Evolutionary conservation across 106 monocot species (phyloP).

Genomic region (Dendrobium catenatum): DNA sequence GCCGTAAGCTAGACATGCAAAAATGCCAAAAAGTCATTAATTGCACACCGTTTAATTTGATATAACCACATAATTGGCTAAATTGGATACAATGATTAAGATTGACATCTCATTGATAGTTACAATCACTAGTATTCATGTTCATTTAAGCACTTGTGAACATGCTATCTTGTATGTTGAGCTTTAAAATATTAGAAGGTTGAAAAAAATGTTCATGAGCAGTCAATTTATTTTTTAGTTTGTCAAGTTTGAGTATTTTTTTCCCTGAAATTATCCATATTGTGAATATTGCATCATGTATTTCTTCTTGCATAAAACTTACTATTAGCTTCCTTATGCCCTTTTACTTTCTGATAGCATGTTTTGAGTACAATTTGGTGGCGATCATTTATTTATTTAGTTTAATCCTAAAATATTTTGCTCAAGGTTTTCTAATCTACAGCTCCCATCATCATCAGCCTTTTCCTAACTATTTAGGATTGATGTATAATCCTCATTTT

Average conservation of each 20-base stretch:
- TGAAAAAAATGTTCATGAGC: neutral
- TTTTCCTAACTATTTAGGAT: neutral
- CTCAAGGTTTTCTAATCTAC: neutral
- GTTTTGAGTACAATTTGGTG: no score
- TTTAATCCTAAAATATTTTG: neutral
- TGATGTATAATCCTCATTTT: neutral
- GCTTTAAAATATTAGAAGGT: no score
- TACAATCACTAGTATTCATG: neutral
- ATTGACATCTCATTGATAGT: neutral
- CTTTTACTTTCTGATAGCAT: neutral
- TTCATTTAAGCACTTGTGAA: neutral
- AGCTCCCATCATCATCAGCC: neutral
- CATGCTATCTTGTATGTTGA: no score
- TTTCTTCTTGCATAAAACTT: neutral
- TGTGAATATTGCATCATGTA: neutral
- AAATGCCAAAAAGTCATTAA: neutral
- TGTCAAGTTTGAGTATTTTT: no score
- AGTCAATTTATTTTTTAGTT: neutral
- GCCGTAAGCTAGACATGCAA: neutral
- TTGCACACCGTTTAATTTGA: neutral
- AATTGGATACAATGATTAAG: neutral
- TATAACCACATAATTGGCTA: neutral
- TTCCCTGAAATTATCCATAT: no score
- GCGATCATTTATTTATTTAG: neutral
- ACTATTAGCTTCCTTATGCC: neutral